phyloP scores from a whole-genome alignment of 2,329 filamentous ascomycete species.

The Leptographium galeiforme region DNA sequence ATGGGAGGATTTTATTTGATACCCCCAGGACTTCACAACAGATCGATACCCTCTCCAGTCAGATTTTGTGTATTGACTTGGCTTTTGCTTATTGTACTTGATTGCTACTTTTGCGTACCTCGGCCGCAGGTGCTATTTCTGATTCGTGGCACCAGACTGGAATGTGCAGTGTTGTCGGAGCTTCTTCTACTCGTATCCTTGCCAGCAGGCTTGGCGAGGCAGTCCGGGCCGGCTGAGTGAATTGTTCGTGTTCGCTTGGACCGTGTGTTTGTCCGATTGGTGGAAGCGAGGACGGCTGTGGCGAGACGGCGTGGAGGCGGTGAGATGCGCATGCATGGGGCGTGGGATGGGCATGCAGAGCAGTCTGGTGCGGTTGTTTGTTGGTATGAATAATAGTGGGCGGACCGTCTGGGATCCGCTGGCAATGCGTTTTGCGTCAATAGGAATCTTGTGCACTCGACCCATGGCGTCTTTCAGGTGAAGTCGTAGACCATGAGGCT shows the following conservation, averaged over 20 bases:
- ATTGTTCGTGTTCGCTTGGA: neutral
- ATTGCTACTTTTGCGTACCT: neutral
- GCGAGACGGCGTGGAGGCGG: neutral
- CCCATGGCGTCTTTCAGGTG: constrained; percentile 30
- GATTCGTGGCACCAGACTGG: neutral
- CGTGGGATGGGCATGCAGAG: too few relatives aligned
- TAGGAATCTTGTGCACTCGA: too few relatives aligned
- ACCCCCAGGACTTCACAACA: constrained; percentile 9
- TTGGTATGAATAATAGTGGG: too few relatives aligned
- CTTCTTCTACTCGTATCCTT: neutral
- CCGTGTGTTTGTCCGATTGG: neutral
- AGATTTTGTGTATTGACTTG: constrained; percentile 3
- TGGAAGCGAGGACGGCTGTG: neutral
- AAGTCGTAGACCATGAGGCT: constrained; percentile 81
- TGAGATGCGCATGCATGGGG: too few relatives aligned
- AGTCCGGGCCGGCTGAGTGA: neutral
- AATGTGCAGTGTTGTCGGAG: neutral
- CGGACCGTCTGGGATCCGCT: too few relatives aligned
- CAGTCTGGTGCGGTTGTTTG: too few relatives aligned
- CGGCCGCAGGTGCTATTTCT: neutral
- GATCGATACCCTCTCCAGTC: constrained; percentile 12
- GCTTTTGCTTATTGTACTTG: constrained; percentile 4
- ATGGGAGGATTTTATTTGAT: constrained; percentile 11
- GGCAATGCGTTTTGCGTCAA: too few relatives aligned
- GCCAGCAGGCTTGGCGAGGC: neutral